Percentiles rank a stretch among this genome's conserved stretches.
Evolutionary conservation across 2,329 filamentous ascomycete genomes (phyloP).

Genomic region (Aspergillus fumigatus): DNA sequence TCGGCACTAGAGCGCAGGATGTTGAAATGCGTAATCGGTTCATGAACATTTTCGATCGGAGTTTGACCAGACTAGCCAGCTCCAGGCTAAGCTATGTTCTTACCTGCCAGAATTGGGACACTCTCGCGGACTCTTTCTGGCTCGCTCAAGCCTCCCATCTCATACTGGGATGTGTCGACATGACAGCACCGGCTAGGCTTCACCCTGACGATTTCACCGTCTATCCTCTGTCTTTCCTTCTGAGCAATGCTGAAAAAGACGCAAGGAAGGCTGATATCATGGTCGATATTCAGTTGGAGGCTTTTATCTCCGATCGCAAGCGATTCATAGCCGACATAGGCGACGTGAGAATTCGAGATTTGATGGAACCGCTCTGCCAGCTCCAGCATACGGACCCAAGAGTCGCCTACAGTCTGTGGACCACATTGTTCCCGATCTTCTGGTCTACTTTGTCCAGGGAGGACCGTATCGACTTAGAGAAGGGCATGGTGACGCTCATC

Average conservation of each 20-base stretch:
- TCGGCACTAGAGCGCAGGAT: slow-evolving; percentile 87
- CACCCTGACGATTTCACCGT: slow-evolving; percentile 80
- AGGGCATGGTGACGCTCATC: slow-evolving; percentile 81
- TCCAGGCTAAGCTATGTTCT: slow-evolving; percentile 86
- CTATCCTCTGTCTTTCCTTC: slow-evolving; percentile 68
- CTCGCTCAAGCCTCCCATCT: slow-evolving; percentile 90
- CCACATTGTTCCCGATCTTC: slow-evolving; percentile 83
- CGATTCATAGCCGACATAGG: slow-evolving; percentile 80
- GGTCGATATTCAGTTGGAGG: slow-evolving; percentile 76
- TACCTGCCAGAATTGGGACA: slow-evolving; percentile 94
- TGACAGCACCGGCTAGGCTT: slow-evolving; percentile 71
- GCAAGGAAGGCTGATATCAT: slow-evolving; percentile 59
- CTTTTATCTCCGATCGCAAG: slow-evolving; percentile 70
- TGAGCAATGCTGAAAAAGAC: slow-evolving; percentile 70
- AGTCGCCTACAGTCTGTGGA: slow-evolving; percentile 85
- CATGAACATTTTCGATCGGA: slow-evolving; percentile 93
- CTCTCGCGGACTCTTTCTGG: slow-evolving; percentile 92
- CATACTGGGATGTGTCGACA: slow-evolving; percentile 84
- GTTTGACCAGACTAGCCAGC: slow-evolving; percentile 85
- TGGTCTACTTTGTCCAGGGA: slow-evolving; percentile 87
- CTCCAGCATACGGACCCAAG: slow-evolving; percentile 83
- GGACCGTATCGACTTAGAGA: slow-evolving; percentile 83
- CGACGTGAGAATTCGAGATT: slow-evolving; percentile 80
- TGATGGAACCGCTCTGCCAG: slow-evolving; percentile 85
- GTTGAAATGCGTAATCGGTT: slow-evolving; percentile 97